These are phyloP conservation scores for Eimeria acervulina DNA, from an alignment of 169 alveolate species.

Conservation along the genomic window DNA sequence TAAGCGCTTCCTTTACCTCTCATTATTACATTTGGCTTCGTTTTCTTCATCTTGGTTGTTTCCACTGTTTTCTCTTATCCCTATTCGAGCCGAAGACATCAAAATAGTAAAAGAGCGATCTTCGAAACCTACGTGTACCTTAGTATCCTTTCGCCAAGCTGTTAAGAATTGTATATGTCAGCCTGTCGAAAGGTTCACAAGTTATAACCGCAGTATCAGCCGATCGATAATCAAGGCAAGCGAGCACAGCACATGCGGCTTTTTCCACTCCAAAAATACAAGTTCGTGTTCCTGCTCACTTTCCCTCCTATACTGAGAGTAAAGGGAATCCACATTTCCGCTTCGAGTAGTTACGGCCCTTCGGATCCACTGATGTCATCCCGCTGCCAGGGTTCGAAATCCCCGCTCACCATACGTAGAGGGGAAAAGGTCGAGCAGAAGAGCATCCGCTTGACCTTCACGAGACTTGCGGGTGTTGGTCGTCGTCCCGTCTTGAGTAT, in stretches of 20 bases:
- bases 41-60: background rate
- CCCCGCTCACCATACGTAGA: background rate
- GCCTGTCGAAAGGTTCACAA: background rate
- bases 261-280: background rate
- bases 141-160: background rate
- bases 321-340: background rate
- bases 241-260: background rate
- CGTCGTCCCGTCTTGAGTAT: background rate
- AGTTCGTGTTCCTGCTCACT: background rate
- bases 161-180: background rate
- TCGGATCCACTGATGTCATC: background rate
- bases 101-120: background rate
- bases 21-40: background rate
- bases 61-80: background rate
- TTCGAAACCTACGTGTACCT: background rate
- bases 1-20: background rate
- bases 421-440: background rate
- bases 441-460: background rate
- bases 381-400: background rate
- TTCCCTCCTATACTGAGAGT: too few relatives aligned
- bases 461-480: too few relatives aligned
- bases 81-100: background rate
- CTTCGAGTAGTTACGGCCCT: background rate
- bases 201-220: background rate
- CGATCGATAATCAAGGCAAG: background rate